Evolutionary conservation across 345 rosid genomes (phyloP).

Genomic region (Turritis glabra): DNA sequence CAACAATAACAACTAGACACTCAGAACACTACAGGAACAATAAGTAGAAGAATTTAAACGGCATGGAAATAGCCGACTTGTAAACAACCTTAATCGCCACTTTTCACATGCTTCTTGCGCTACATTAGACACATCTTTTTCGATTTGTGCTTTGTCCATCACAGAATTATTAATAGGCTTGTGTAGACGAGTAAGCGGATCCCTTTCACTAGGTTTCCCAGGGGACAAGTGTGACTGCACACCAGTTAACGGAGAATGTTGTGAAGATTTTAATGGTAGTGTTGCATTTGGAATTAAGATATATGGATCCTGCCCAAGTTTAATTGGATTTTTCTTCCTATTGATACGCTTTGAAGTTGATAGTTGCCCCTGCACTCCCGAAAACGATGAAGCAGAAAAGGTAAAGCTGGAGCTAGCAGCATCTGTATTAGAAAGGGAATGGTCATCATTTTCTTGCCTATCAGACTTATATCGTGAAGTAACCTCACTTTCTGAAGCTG

Average conservation of each 20-base stretch:
- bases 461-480: conserved; percentile 50
- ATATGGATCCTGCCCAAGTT: conserved; percentile 45
- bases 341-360: conserved; percentile 45
- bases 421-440: conserved; percentile 43
- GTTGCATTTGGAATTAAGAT: conserved; percentile 42
- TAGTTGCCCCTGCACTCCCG: conserved; percentile 50
- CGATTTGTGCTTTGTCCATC: conserved; percentile 46
- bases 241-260: conserved; percentile 50
- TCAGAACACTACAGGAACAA: conserved; percentile 9
- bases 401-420: conserved; percentile 61
- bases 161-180: conserved; percentile 42
- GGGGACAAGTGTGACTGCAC: conserved; percentile 46
- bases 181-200: conserved; percentile 37
- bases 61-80: conserved; percentile 10
- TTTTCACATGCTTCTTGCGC: conserved; percentile 94
- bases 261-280: conserved; percentile 44
- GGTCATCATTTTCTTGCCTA: conserved; percentile 50
- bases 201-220: conserved; percentile 44
- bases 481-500: conserved; percentile 66
- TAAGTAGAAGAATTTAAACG: conserved; percentile 5
- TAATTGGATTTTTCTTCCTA: conserved; percentile 53
- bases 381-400: conserved; percentile 62
- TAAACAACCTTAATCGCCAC: conserved; percentile 87
- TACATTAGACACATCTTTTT: conserved; percentile 49
- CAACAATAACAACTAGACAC: conserved; percentile 7